Base-by-base conservation (phyloP, 192 early-diverging fungal species). In the Phycomyces blakesleeanus region DNA sequence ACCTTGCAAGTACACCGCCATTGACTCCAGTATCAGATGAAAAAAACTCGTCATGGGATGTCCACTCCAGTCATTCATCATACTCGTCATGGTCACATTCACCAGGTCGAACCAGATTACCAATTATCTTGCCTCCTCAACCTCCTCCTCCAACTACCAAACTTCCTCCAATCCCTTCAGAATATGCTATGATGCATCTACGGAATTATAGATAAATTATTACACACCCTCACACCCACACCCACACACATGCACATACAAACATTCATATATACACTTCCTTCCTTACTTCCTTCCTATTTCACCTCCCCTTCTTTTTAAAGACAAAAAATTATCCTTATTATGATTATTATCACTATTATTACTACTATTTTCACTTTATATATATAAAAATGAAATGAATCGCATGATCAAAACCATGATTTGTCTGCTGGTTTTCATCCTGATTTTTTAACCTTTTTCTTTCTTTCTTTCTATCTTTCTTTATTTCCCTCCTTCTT, bases 151-250 rank as follows among this genome's bases (percentile, higher is more conserved):
- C 55, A 15, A 56, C 27, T 29, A 18, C 7, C 27, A 16, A 20
- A 1, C 55, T 26, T 39, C 55, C 55, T 38, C 55, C 55, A 56
- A 56, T 56, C 24, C 55, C 55, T 56, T 56, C 55, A 26, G 55
- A 56, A 29, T 18, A 27, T 26, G 20, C 27, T 29, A 29, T 56
- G 14, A 37, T 37, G 26, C 29, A 34, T 34, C 3, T 7, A 34
- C 29, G 29, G 29, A 5, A 2, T 34, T 34, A 34, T 34, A 34
- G 29, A 34, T 34, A 34, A 7, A 34, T 7, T 34, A 2, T 55
- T n/a, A n/a, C n/a, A n/a, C n/a, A n/a, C n/a, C n/a, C n/a, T n/a
- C n/a, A n/a, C n/a, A n/a, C n/a, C n/a, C n/a, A n/a, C n/a, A n/a
- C n/a, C n/a, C n/a, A n/a, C n/a, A n/a, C n/a, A n/a, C n/a, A n/a